Evolutionary conservation across 805 yeast species (phyloP), one percentile per base, ranked within the genome.

Genomic region (Spathaspora gorwiae): DNA sequence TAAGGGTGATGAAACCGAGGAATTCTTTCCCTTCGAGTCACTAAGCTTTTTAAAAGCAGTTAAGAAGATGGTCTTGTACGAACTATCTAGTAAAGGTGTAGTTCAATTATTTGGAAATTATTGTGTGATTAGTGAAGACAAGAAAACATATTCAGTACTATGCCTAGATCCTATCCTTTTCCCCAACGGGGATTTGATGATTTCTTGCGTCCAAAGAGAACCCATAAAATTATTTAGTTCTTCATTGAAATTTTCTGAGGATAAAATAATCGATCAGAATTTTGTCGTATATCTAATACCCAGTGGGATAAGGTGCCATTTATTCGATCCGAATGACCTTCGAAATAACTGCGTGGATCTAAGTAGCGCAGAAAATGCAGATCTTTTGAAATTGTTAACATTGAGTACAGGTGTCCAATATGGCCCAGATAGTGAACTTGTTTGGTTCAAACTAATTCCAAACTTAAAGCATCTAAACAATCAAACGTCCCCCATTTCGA

Each of bases 371-470:
- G 64, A 55, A 3, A 45, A 47, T 29, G 52, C 47, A 2, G 60
- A 57, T 24, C 52, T 71, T 11, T 45, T 66, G n/a, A 53, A 62
- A 29, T 54, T 71, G 10, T 51, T 71, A 15, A 61, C 62, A 39
- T 48, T 66, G 12, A 63, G 70, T 43, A 70, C 72, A 0, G 74
- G 73, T 1, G 37, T 60, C 2, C 68, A 65, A 39, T 45, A 54
- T 35, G 40, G 56, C 1, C 36, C 35, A 1, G 49, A 54, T 2
- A 51, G 48, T 26, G 39, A 26, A 10, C 9, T 39, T 6, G 60
- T 62, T 13, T 86, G 92, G 94, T 73, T 86, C 12, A 83, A 78
- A 56, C 61, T 86, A 11, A 72, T 83, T 3, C 94, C 94, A 2
- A 80, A 84, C 51, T 58, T 84, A 41, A 76, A 75, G 47, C 90